These are phyloP conservation scores for Fonsecaea monophora DNA, from an alignment of 2,329 filamentous ascomycete genomes.

Conservation along the genomic window DNA sequence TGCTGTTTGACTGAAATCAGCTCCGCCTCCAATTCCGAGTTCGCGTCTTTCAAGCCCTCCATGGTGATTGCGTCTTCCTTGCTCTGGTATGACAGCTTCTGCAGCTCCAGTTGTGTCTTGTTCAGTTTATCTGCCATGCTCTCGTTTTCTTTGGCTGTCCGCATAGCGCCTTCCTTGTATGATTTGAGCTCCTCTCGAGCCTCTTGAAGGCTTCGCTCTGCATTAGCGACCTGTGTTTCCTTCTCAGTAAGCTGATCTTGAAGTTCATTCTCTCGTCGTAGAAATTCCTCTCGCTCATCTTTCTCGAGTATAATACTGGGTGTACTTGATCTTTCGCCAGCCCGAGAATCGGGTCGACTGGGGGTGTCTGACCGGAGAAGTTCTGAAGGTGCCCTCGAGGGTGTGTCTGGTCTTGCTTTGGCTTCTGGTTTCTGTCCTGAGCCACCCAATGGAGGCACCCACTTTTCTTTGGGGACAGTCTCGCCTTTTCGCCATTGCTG, in stretches of 20 bases:
- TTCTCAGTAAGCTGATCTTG: slow-evolving; percentile 96
- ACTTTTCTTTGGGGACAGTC: slow-evolving; percentile 83
- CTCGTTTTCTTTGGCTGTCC: slow-evolving; percentile 88
- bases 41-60: slow-evolving; percentile 96
- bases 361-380: slow-evolving; percentile 55
- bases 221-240: slow-evolving; percentile 78
- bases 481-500: slow-evolving; percentile 88
- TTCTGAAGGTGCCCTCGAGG: slow-evolving; percentile 63
- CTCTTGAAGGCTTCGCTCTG: slow-evolving; percentile 81
- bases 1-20: slow-evolving; percentile 93
- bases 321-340: slow-evolving; percentile 84
- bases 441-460: slow-evolving; percentile 69
- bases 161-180: slow-evolving; percentile 84
- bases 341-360: slow-evolving; percentile 66
- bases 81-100: slow-evolving; percentile 92
- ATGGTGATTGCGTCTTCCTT: slow-evolving; percentile 98
- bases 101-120: slow-evolving; percentile 93
- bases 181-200: slow-evolving; percentile 84
- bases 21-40: slow-evolving; percentile 87
- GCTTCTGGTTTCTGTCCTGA: slow-evolving; percentile 53
- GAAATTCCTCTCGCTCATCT: slow-evolving; percentile 94
- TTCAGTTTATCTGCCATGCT: slow-evolving; percentile 84
- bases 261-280: slow-evolving; percentile 92
- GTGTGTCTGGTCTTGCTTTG: slow-evolving; percentile 61
- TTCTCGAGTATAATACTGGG: slow-evolving; percentile 89